Evolutionary conservation across 2,329 filamentous ascomycete genomes (phyloP).

Genomic region (Exophiala dermatitidis): DNA sequence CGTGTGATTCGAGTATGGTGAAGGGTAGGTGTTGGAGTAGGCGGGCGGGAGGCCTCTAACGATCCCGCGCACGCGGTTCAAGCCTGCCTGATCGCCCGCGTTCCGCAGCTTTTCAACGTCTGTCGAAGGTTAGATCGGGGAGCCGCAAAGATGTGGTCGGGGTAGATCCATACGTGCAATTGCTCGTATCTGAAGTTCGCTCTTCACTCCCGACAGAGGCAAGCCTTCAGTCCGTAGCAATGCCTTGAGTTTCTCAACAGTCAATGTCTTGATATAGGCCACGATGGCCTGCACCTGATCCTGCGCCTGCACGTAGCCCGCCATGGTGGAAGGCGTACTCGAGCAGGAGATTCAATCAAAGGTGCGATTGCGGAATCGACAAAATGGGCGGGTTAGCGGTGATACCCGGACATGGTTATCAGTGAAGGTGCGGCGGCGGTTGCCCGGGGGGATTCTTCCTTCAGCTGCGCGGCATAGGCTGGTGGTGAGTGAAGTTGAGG

Average conservation of each 20-base stretch:
- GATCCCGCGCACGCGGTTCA: constrained; percentile 19
- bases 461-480: no score
- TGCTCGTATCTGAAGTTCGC: constrained; percentile 70
- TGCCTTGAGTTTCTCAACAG: constrained; percentile 62
- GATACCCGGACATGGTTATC: background rate
- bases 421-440: background rate
- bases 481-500: background rate
- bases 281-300: constrained; percentile 25
- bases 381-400: constrained; percentile 3
- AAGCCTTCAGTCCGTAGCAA: constrained; percentile 70
- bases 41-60: constrained; percentile 16
- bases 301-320: constrained; percentile 15
- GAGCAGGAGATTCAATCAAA: background rate
- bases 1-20: constrained; percentile 24
- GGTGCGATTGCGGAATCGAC: background rate
- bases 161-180: constrained; percentile 56
- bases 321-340: constrained; percentile 14
- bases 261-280: constrained; percentile 47
- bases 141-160: constrained; percentile 14
- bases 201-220: constrained; percentile 76
- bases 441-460: background rate
- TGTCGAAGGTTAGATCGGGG: constrained; percentile 12
- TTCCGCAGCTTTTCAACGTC: constrained; percentile 24
- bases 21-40: constrained; percentile 18
- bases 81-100: constrained; percentile 11